These are phyloP conservation scores for Aspergillus incahuasiensis DNA, from an alignment of 495 filamentous ascomycete species.

Conservation along the genomic window DNA sequence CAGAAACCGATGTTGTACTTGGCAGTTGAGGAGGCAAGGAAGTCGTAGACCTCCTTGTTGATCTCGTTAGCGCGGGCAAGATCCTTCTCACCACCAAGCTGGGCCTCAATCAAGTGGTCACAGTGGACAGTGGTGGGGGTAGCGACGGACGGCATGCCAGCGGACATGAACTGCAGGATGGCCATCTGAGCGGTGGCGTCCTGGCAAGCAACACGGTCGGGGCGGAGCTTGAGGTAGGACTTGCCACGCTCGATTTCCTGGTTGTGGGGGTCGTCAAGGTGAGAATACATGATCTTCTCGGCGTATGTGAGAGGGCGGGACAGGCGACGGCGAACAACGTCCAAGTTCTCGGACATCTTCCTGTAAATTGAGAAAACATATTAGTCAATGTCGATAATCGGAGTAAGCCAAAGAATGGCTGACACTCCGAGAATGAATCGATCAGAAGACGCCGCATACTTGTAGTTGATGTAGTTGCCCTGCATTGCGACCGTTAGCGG, in stretches of 20 bases:
- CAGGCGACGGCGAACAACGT: conserved; percentile 79
- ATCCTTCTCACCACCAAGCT: conserved; percentile 92
- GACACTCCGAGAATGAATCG: background rate
- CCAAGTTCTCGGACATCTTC: conserved; percentile 98
- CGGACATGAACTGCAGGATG: conserved; percentile 99
- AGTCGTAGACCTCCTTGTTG: conserved; percentile 99
- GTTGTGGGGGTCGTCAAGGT: conserved; percentile 93
- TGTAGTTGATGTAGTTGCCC: conserved; percentile 79
- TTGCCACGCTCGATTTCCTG: conserved; percentile 94
- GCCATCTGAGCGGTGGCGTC: conserved; percentile 99
- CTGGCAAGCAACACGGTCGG: conserved; percentile 98
- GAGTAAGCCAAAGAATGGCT: background rate
- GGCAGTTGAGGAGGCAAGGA: conserved; percentile 87
- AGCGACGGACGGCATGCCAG: conserved; percentile 88
- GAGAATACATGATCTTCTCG: conserved; percentile 87
- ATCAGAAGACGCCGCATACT: conserved; percentile 40
- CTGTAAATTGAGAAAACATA: conserved; percentile 44
- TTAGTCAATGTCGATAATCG: conserved; percentile 25
- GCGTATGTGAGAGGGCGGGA: conserved; percentile 91
- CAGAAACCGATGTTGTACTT: conserved; percentile 99
- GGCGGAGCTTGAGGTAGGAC: conserved; percentile 92
- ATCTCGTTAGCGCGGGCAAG: conserved; percentile 83
- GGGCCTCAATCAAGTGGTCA: conserved; percentile 98
- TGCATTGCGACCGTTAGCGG: conserved; percentile 25
- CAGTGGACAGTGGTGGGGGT: conserved; percentile 98